Base-by-base conservation (phyloP, 164 flowering plant species). In the Vitis cinerea region DNA sequence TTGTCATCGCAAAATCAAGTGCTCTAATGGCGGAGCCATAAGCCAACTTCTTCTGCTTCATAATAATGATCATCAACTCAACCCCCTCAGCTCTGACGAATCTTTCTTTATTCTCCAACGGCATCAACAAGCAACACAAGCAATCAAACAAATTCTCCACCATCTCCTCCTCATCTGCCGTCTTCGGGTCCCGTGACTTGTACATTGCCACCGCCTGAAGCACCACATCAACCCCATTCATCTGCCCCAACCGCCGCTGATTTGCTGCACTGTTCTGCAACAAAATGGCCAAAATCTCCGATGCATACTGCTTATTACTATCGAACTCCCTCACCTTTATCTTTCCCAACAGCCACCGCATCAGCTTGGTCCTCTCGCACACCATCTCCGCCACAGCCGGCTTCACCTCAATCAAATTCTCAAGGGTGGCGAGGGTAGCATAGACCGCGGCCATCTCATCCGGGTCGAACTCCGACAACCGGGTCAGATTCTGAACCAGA, bases 1-100 rank as follows among this genome's bases (percentile, higher is more conserved):
- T 96, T 1, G 99, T 93, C 97, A 96, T 89, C 3, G 99, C 92
- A 77, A 96, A 96, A 76, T 96, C 97, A 61, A 96, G 86, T 13
- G 91, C 98, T 77, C 97, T 81, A 8, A 93, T 87, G 0, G 99
- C 99, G 1, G 99, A 95, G 15, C 90, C 95, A 82, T 95, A 96
- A 51, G 97, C 97, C 51, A 72, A 81, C 66, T 93, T 96, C 90
- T 96, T 96, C 85, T 96, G 98, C 87, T 96, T 96, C 90, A 93
- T 96, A 13, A 96, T 93, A 78, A 96, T 96, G 48, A 96, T 90
- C 99, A 96, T 96, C 87, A 96, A 72, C 80, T 96, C 99, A 31
- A 96, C 99, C 44, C 99, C 99, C 65, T 96, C 99, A 0, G 97
- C 90, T 75, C 88, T 93, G 67, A 96, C 80, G 78, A 96, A 96